Percentiles rank a stretch among this genome's conserved stretches.
phyloP scores from a whole-genome alignment of 75 land plant species.

The Azolla pinnata region DNA sequence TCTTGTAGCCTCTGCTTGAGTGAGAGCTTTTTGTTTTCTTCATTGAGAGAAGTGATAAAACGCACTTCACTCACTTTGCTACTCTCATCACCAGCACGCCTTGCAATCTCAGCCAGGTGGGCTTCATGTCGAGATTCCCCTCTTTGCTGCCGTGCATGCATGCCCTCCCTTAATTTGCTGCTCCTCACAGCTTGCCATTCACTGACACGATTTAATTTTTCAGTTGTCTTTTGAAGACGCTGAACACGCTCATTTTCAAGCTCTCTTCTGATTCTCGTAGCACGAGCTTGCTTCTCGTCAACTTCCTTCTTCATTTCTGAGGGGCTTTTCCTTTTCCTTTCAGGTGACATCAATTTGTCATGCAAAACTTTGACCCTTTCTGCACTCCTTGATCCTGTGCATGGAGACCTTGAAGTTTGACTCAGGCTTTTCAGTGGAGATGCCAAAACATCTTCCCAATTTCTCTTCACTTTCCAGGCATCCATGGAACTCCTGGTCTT shows the following conservation, averaged over 20 bases:
- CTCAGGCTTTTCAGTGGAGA: slow-evolving; percentile 52
- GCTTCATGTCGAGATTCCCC: slow-evolving; percentile 93
- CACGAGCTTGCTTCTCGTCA: slow-evolving; percentile 89
- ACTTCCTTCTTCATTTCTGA: slow-evolving; percentile 74
- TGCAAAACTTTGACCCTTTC: slow-evolving; percentile 70
- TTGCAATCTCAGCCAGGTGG: slow-evolving; percentile 77
- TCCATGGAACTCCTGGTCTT: slow-evolving; percentile 47
- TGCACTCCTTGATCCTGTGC: slow-evolving; percentile 52
- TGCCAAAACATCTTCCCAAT: slow-evolving; percentile 89
- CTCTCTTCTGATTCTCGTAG: slow-evolving; percentile 68
- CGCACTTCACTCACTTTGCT: slow-evolving; percentile 91
- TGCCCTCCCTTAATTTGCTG: slow-evolving; percentile 62
- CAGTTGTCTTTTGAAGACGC: slow-evolving; percentile 68
- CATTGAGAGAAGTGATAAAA: slow-evolving; percentile 89
- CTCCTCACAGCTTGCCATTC: slow-evolving; percentile 89
- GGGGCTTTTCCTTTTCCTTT: slow-evolving; percentile 72
- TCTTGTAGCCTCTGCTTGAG: slow-evolving; percentile 87
- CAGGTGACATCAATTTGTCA: slow-evolving; percentile 93
- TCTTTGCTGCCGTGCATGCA: slow-evolving; percentile 85
- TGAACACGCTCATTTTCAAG: slow-evolving; percentile 88
- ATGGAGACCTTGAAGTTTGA: slow-evolving; percentile 53
- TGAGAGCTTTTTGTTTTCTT: slow-evolving; percentile 81
- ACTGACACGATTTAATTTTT: slow-evolving; percentile 80
- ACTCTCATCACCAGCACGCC: slow-evolving; percentile 93
- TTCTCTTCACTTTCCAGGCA: slow-evolving; percentile 98